Evolutionary conservation across 2,329 filamentous ascomycete species (phyloP), one percentile per base, ranked within the genome.

Genomic region (Colletotrichum godetiae): DNA sequence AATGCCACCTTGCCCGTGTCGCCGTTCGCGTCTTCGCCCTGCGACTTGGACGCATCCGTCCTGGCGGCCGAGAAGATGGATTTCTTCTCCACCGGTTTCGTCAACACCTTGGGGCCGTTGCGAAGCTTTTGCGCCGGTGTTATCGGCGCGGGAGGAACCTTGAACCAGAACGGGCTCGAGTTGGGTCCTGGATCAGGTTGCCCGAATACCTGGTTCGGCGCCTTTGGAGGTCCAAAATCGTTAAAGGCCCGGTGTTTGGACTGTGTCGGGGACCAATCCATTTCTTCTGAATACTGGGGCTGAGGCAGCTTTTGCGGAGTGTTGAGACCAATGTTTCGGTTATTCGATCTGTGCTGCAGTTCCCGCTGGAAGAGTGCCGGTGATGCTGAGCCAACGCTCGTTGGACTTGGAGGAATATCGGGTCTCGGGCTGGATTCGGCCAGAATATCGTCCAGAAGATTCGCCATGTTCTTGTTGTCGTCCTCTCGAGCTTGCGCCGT

Each of bases 191-290:
- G 83, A 0, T 86, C 87, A 0, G 84, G 80, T 67, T 88, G 83
- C 59, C 82, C 84, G 71, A 89, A 89, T 1, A 83, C 79, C 8
- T 84, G 77, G 56, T 85, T 83, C 57, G 84, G 82, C 72, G 81
- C 76, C 64, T 80, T 81, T 55, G 84, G 80, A 19, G 84, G 76
- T 46, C 85, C 80, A 58, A 83, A 80, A 57, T 86, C 82, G 72
- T 84, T 86, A 78, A 91, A 91, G 10, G 88, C 89, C 66, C 88
- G 88, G 73, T 91, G 83, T 61, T 85, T 83, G n/a, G 87, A 87
- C 68, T 85, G 83, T 0, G 90, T 90, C 0, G 92, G 92, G 2
- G 91, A 89, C 91, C 93, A 94, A 78, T 95, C 93, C 93, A 95
- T 95, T 68, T 88, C 88, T 52, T 92, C 89, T 1, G 84, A 84